Percentiles rank a stretch among this genome's conserved stretches.
phyloP scores from a whole-genome alignment of 2,329 filamentous ascomycete species.

The Emergomyces pasteurianus region DNA sequence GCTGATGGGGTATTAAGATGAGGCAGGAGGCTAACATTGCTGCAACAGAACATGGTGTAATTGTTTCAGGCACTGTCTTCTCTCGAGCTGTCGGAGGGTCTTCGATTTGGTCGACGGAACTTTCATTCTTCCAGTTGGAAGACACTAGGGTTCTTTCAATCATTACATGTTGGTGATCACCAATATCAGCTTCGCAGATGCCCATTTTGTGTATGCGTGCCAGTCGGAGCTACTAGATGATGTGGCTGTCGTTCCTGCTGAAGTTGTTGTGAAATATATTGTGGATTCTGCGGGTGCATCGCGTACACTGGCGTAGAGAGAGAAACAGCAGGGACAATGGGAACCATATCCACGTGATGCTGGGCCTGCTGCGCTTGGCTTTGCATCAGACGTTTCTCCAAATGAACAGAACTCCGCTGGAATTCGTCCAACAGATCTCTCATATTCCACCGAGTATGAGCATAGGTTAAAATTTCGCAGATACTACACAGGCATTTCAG shows the following conservation, averaged over 20 bases:
- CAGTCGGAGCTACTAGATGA: neutral
- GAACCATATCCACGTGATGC: neutral
- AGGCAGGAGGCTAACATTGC: neutral
- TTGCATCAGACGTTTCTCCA: conserved; percentile 18
- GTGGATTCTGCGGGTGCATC: neutral
- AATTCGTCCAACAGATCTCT: conserved; percentile 21
- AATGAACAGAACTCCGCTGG: conserved; percentile 17
- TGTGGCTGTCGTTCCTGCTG: neutral
- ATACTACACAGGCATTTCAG: conserved; percentile 22
- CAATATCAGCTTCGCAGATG: neutral
- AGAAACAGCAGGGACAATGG: neutral
- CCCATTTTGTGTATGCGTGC: neutral
- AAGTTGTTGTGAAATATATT: neutral
- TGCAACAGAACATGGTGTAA: neutral
- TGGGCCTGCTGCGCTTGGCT: neutral
- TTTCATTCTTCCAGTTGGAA: no score
- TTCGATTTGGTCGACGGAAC: neutral
- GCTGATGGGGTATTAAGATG: neutral
- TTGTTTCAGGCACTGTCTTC: neutral
- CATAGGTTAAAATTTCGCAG: conserved; percentile 22
- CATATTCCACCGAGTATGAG: conserved; percentile 24
- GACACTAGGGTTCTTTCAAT: neutral
- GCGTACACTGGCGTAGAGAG: neutral
- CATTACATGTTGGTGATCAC: neutral
- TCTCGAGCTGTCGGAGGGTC: neutral